phyloP scores from a whole-genome alignment of 2,329 filamentous ascomycete genomes.

The Sarocladiaceae sp. region DNA sequence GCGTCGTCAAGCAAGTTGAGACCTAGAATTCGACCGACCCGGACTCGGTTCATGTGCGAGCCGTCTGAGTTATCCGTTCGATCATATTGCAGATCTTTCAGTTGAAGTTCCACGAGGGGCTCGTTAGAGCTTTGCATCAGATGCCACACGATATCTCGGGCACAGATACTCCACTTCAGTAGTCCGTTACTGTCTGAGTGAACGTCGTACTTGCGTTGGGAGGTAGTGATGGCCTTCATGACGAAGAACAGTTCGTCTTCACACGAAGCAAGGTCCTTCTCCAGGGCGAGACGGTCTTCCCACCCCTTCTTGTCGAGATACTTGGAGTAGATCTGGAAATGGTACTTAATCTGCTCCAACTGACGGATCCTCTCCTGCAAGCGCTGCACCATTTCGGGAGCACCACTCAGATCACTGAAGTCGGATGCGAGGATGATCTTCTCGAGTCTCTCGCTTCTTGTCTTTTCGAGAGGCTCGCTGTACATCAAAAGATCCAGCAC shows the following conservation, averaged over 20 bases:
- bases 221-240: conserved; percentile 99
- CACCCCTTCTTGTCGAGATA: conserved; percentile 85
- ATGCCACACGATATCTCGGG: conserved; percentile 95
- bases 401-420: conserved; percentile 92
- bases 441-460: conserved; percentile 88
- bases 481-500: conserved; percentile 94
- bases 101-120: conserved; percentile 86
- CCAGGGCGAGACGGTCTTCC: conserved; percentile 84
- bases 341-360: conserved; percentile 90
- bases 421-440: conserved; percentile 99
- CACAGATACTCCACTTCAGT: conserved; percentile 89
- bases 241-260: conserved; percentile 99
- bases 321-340: conserved; percentile 90
- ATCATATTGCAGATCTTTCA: conserved; percentile 88
- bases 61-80: conserved; percentile 96
- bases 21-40: conserved; percentile 82
- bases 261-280: conserved; percentile 81
- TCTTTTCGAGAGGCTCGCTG: conserved; percentile 94
- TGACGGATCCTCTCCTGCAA: conserved; percentile 91
- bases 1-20: conserved; percentile 87
- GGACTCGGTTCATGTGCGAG: conserved; percentile 88
- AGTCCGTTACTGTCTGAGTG: conserved; percentile 72
- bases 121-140: conserved; percentile 83
- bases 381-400: conserved; percentile 86
- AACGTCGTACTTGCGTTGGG: conserved; percentile 77